A percentile compares a stretch with the other conserved stretches of the same genome.
phyloP scores from a whole-genome alignment of 106 monocot species.

The Narthecium ossifragum region DNA sequence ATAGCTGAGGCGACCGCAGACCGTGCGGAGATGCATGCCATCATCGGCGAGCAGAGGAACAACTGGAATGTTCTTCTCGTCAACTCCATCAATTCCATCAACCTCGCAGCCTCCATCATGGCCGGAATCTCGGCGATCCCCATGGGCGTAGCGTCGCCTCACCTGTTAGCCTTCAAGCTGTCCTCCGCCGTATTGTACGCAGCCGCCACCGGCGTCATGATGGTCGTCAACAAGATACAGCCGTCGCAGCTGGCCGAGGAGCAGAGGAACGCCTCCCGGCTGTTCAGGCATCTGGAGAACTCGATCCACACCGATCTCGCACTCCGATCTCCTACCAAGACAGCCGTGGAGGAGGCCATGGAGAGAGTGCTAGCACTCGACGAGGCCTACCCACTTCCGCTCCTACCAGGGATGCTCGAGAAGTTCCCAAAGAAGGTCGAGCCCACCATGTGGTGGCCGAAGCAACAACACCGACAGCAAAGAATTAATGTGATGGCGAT shows the following conservation, averaged over 20 bases:
- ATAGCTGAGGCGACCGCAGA: conserved; percentile 71
- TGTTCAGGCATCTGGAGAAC: conserved; percentile 63
- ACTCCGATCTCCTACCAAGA: conserved; percentile 1
- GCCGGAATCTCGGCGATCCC: conserved; percentile 28
- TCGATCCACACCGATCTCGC: conserved; percentile 29
- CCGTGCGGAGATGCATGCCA: conserved; percentile 71
- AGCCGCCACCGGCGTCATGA: conserved; percentile 30
- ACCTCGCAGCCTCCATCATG: conserved; percentile 52
- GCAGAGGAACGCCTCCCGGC: conserved; percentile 65
- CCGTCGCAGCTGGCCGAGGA: conserved; percentile 92
- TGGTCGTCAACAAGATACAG: conserved; percentile 68
- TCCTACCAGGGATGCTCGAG: conserved; percentile 72
- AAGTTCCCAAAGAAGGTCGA: conserved; percentile 67
- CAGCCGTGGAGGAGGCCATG: conserved; percentile 44
- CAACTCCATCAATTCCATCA: conserved; percentile 45
- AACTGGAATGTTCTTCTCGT: conserved; percentile 74
- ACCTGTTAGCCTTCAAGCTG: conserved; percentile 26
- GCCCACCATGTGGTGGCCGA: conserved; percentile 79
- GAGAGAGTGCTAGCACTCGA: conserved; percentile 66
- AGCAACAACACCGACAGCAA: neutral
- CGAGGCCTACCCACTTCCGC: conserved; percentile 65
- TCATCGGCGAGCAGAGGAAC: conserved; percentile 65
- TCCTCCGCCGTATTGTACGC: conserved; percentile 40
- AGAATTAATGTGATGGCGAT: neutral
- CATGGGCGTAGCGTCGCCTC: neutral